Base-by-base conservation (phyloP, 345 rosid genomes). In the Populus simonii region DNA sequence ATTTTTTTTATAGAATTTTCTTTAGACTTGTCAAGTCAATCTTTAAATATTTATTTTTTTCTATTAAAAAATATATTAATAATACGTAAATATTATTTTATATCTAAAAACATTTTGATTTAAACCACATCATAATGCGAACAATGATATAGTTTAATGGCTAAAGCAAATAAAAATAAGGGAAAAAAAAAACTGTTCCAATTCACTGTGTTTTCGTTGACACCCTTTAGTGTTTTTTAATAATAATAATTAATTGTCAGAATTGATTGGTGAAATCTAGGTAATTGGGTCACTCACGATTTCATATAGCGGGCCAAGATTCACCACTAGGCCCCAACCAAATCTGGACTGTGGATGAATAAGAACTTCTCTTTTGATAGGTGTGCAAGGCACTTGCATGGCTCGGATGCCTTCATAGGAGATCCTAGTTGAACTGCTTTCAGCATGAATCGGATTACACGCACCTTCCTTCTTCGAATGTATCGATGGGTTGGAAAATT, bases 1-100 rank as follows among this genome's bases (percentile, higher is more conserved):
- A 4, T 33, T 0, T 0, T 33, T 33, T 33, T 5, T 33, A 33
- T 33, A 33, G 0, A 0, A 27, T 27, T 33, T 0, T 4, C 0
- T 33, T 33, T 33, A 3, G 0, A 33, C 6, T 0, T 33, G 0
- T 5, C 1, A 33, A 33, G 6, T 33, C 6, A 0, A 33, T 33
- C 6, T 33, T 6, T 5, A 33, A 4, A 33, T 0, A 33, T 33
- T 33, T 33, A 4, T 33, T 4, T 33, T 4, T 33, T 33, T 33
- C 5, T 5, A 33, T 0, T 33, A 33, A 33, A 33, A 33, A 33
- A 33, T 33, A 4, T 0, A 33, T 4, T 33, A 33, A 33, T 33
- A 33, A 4, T 33, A 4, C 36, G 0, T 4, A 4, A 33, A 33
- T 33, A 33, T 33, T 33, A 33, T 33, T 33, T 33, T 33, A 33